phyloP scores from a whole-genome alignment of 2,329 filamentous ascomycete genomes.

The Biscogniauxia mediterranea region DNA sequence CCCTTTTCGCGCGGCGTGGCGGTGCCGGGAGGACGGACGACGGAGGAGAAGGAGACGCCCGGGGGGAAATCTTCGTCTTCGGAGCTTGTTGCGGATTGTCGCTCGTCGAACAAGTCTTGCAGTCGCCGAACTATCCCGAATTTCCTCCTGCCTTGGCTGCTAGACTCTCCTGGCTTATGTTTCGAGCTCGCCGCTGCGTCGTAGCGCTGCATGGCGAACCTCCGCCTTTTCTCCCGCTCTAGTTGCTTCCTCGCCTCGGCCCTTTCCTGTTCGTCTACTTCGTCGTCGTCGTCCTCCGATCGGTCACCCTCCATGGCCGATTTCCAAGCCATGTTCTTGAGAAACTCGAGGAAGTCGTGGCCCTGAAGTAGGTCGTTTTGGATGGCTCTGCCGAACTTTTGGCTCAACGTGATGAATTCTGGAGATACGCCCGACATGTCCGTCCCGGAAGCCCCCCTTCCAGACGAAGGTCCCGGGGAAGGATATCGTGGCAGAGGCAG shows the following conservation, averaged over 20 bases:
- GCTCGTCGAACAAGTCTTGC: background rate
- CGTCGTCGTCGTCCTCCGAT: constrained; percentile 5
- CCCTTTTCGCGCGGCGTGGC: too few species aligned
- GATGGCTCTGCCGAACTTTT: constrained; percentile 1
- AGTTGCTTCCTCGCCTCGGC: background rate
- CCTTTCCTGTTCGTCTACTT: constrained; percentile 4
- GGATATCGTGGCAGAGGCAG: background rate
- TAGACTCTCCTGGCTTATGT: background rate
- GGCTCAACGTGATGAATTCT: background rate
- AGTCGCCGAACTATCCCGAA: too few species aligned
- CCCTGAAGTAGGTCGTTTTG: constrained; percentile 14
- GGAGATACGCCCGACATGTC: background rate
- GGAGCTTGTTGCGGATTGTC: too few species aligned
- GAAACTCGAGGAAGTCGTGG: constrained; percentile 8
- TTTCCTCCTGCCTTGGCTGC: background rate
- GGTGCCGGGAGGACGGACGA: too few species aligned
- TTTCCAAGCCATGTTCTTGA: constrained; percentile 12
- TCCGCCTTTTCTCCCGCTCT: background rate
- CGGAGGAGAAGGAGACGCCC: background rate
- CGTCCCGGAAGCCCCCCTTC: background rate
- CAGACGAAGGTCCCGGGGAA: background rate
- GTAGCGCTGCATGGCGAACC: background rate
- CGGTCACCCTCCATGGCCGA: constrained; percentile 8
- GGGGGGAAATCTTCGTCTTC: background rate
- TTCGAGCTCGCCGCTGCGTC: background rate